Conservation (phyloP, 2,329 filamentous ascomycete species). For the Cytospora paraplurivora region DNA sequence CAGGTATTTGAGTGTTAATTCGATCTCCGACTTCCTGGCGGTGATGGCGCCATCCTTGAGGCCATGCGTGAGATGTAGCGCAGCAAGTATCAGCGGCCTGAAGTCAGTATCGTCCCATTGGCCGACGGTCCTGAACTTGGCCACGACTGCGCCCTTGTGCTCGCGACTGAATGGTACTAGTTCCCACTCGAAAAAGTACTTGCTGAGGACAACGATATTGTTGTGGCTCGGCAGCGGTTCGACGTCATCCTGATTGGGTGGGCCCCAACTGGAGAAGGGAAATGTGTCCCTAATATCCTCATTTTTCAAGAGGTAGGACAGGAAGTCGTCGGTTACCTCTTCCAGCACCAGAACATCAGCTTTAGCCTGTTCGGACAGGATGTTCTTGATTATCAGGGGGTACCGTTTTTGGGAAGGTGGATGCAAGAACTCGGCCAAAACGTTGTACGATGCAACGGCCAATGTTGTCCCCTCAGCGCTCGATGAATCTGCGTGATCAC, state of each 20-base stretch:
- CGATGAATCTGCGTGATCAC: neutral
- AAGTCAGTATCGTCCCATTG: conserved; percentile 34
- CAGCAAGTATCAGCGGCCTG: conserved; percentile 52
- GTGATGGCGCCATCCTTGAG: conserved; percentile 60
- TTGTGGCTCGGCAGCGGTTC: conserved; percentile 61
- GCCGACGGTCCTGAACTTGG: conserved; percentile 42
- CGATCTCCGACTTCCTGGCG: conserved; percentile 59
- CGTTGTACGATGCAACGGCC: conserved; percentile 53
- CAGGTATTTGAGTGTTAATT: conserved; percentile 52
- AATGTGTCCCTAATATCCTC: conserved; percentile 50
- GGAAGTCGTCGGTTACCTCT: conserved; percentile 66
- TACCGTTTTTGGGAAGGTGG: conserved; percentile 48
- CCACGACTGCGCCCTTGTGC: conserved; percentile 61
- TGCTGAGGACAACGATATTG: conserved; percentile 64
- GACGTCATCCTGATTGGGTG: conserved; percentile 53
- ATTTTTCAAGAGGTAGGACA: conserved; percentile 55
- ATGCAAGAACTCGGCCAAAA: conserved; percentile 53
- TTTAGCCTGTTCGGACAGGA: conserved; percentile 45
- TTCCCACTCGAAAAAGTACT: conserved; percentile 56
- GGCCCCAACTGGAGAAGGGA: conserved; percentile 59
- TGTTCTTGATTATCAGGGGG: conserved; percentile 45
- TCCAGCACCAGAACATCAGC: conserved; percentile 58
- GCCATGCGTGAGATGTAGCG: conserved; percentile 64
- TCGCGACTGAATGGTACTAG: conserved; percentile 54
- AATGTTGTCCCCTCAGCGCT: conserved; percentile 30